phyloP scores from a whole-genome alignment of 805 yeast genomes.

The Naumovozyma baii region DNA sequence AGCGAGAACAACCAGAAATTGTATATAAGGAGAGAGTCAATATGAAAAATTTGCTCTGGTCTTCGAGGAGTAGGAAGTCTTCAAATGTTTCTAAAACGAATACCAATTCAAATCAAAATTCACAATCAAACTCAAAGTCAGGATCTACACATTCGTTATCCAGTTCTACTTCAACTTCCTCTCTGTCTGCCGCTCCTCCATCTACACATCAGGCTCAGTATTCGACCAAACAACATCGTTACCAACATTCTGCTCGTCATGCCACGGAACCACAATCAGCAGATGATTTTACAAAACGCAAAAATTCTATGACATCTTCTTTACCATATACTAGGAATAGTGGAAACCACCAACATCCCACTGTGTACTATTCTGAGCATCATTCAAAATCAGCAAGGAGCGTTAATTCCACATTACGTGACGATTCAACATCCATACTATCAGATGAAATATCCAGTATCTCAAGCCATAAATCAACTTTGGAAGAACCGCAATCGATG shows the following conservation, averaged over 20 bases:
- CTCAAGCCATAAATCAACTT: conserved; percentile 3
- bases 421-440: conserved; percentile 4
- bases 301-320: conserved; percentile 1
- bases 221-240: conserved; percentile 2
- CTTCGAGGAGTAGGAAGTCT: conserved; percentile 14
- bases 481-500: conserved; percentile 3
- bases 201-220: conserved; percentile 1
- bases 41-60: conserved; percentile 21
- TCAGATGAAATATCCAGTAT: conserved; percentile 3
- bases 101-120: conserved; percentile 1
- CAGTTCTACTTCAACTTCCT: conserved; percentile 4
- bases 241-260: not conserved
- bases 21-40: too few species aligned
- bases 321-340: not conserved
- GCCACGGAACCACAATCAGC: not conserved
- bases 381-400: conserved; percentile 5
- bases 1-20: too few species aligned
- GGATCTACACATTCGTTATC: not conserved
- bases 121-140: conserved; percentile 1
- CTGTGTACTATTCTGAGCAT: conserved; percentile 3
- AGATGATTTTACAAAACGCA: conserved; percentile 3
- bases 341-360: conserved; percentile 1
- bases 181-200: conserved; percentile 2
- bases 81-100: conserved; percentile 2
- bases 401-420: conserved; percentile 2